These are phyloP conservation scores for Crithidia brevicula DNA, from an alignment of 208 protist species.

Conservation along the genomic window DNA sequence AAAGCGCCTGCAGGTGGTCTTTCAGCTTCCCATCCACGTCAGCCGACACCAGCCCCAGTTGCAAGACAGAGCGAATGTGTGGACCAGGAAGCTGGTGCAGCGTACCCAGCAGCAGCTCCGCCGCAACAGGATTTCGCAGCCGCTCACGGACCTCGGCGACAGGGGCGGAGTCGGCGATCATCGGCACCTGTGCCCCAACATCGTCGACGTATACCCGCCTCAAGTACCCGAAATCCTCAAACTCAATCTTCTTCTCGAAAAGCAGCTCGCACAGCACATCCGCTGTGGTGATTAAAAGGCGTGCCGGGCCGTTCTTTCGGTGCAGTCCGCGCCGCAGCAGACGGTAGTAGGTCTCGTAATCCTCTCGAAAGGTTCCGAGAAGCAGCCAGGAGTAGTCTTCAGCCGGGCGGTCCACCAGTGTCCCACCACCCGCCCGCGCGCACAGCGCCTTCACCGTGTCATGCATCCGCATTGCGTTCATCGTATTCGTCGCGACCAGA, in stretches of 20 bases:
- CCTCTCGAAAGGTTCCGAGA: constrained; percentile 54
- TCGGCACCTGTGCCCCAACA: constrained; percentile 67
- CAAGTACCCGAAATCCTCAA: constrained; percentile 83
- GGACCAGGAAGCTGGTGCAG: constrained; percentile 84
- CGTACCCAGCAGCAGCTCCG: constrained; percentile 80
- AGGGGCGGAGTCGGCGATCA: constrained; percentile 55
- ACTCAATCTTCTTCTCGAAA: constrained; percentile 90
- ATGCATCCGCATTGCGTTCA: constrained; percentile 66
- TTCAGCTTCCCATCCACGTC: constrained; percentile 68
- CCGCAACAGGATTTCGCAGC: constrained; percentile 71
- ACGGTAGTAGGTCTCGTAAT: constrained; percentile 60
- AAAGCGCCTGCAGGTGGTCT: constrained; percentile 77
- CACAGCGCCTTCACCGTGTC: constrained; percentile 61
- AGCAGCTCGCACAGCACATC: constrained; percentile 81
- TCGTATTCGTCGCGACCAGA: constrained; percentile 67
- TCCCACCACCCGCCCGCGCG: constrained; percentile 45
- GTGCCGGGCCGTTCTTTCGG: constrained; percentile 40
- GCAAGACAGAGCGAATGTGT: constrained; percentile 82
- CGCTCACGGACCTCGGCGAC: constrained; percentile 58
- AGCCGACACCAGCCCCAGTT: constrained; percentile 81
- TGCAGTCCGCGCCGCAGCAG: constrained; percentile 46
- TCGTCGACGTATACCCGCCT: constrained; percentile 87
- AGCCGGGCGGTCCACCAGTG: constrained; percentile 53
- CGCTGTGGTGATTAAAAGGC: constrained; percentile 82
- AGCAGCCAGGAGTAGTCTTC: constrained; percentile 80